Evolutionary conservation across 805 yeast genomes (phyloP), one percentile per base, ranked within the genome.

Genomic region (Wickerhamomyces rabaulensis): DNA sequence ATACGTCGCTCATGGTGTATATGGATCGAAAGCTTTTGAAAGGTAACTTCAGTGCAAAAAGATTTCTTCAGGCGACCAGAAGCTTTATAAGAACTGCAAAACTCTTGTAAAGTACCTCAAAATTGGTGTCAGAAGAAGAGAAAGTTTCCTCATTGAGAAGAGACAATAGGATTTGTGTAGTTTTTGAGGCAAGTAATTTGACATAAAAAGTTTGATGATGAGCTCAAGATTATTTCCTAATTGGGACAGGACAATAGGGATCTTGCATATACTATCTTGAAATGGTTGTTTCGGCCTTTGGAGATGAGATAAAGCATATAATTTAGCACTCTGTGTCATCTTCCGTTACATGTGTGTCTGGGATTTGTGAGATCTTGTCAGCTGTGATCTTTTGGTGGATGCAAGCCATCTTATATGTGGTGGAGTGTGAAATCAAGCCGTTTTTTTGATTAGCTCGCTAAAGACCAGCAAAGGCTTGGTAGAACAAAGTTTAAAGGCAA

Each of bases 211-310:
- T 33, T 33, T 33, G 36, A 33, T 16, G 36, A 33, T n/a, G 10
- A 16, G 12, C 8, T 8, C 16, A 20, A 19, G 2, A 26, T 21
- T 21, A 41, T 45, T 45, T 38, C 48, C 48, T 33, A 17, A 40
- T 45, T 45, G 35, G 42, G 48, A 38, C 21, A 33, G n/a, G 42
- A 45, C 48, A 45, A 45, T 45, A 22, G 48, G 22, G 6, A 33
- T 33, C 36, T 33, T 33, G 20, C 36, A n/a, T 33, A 33, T 15
- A 20, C 36, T 31, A 12, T 7, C 12, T 13, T 6, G n/a, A 27
- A 27, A 13, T 27, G 4, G 31, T 13, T 27, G 7, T 27, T 27
- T 27, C n/a, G 13, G 27, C 27, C 27, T 25, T 25, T 8, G 9
- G 27, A 25, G 27, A 12, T 10, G 27, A 25, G 27, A 27, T 27